Conservation (phyloP, 257 asterid species). For the Nicotiana benthamiana region DNA sequence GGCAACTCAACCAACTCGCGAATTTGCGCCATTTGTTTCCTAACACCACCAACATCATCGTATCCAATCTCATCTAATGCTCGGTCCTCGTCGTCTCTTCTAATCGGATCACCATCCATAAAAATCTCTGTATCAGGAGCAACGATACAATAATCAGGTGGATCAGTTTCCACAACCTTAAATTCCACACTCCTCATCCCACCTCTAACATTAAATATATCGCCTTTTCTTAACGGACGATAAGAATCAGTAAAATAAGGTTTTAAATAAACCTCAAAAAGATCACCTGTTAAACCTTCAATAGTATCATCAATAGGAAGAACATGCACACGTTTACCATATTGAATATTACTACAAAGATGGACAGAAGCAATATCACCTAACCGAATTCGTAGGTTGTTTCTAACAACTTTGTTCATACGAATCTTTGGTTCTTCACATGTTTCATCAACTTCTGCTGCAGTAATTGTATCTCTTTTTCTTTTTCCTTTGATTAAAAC, state of each 20-base stretch:
- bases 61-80: slow-evolving; percentile 47
- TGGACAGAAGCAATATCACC: slow-evolving; percentile 76
- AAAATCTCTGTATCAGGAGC: slow-evolving; percentile 58
- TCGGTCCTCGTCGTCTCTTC: slow-evolving; percentile 51
- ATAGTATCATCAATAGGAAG: slow-evolving; percentile 71
- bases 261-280: slow-evolving; percentile 59
- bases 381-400: slow-evolving; percentile 50
- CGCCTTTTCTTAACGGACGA: slow-evolving; percentile 53
- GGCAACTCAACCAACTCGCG: slow-evolving; percentile 64
- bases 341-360: slow-evolving; percentile 76
- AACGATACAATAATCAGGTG: slow-evolving; percentile 58
- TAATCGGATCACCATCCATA: slow-evolving; percentile 50
- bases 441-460: slow-evolving; percentile 59
- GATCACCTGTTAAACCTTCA: slow-evolving; percentile 80
- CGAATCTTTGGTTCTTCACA: slow-evolving; percentile 66
- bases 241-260: slow-evolving; percentile 55
- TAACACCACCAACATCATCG: slow-evolving; percentile 62
- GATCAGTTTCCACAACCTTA: slow-evolving; percentile 52
- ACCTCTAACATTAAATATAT: slow-evolving; percentile 53
- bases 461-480: slow-evolving; percentile 63
- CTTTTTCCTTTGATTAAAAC: slow-evolving; percentile 53
- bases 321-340: slow-evolving; percentile 68
- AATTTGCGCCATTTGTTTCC: slow-evolving; percentile 68
- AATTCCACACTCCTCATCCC: slow-evolving; percentile 27
- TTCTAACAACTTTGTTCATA: slow-evolving; percentile 25